Evolutionary conservation across 108 stramenopile genomes (phyloP).

Genomic region (Skeletonema menzelii): DNA sequence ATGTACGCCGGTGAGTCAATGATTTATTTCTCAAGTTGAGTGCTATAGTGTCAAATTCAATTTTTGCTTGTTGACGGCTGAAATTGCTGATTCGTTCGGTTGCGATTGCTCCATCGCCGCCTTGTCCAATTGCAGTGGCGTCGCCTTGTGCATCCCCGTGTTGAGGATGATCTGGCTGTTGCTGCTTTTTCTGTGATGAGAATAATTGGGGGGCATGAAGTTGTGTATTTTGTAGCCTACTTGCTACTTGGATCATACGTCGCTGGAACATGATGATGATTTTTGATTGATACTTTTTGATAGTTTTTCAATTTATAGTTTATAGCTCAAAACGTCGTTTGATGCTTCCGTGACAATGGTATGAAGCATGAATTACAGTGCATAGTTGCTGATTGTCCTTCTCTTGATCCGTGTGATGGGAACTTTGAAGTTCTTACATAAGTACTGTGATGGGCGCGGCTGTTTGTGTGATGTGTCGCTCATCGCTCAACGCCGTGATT

Average conservation of each 20-base stretch:
- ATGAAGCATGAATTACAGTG: too few relatives aligned
- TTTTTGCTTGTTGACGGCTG: not conserved
- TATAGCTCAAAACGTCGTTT: too few relatives aligned
- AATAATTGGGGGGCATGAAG: not conserved
- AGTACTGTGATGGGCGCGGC: too few relatives aligned
- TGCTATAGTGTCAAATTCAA: not conserved
- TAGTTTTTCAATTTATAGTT: too few relatives aligned
- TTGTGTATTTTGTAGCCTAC: not conserved
- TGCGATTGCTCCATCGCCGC: not conserved
- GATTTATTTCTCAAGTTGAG: not conserved
- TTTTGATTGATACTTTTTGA: too few relatives aligned
- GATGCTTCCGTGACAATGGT: too few relatives aligned
- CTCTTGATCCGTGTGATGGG: too few relatives aligned
- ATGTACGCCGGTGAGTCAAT: not conserved
- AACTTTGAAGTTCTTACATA: too few relatives aligned
- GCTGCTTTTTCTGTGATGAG: not conserved
- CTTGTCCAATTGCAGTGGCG: not conserved
- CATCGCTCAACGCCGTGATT: too few relatives aligned
- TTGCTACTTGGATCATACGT: not conserved
- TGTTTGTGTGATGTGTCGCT: too few relatives aligned
- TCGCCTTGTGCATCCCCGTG: not conserved
- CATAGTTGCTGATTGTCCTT: too few relatives aligned
- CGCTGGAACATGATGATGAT: not conserved
- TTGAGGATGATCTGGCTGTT: not conserved
- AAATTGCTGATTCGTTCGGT: not conserved